These are phyloP conservation scores for Spergularia azorica DNA, from an alignment of 179 eudicot species.

Conservation along the genomic window DNA sequence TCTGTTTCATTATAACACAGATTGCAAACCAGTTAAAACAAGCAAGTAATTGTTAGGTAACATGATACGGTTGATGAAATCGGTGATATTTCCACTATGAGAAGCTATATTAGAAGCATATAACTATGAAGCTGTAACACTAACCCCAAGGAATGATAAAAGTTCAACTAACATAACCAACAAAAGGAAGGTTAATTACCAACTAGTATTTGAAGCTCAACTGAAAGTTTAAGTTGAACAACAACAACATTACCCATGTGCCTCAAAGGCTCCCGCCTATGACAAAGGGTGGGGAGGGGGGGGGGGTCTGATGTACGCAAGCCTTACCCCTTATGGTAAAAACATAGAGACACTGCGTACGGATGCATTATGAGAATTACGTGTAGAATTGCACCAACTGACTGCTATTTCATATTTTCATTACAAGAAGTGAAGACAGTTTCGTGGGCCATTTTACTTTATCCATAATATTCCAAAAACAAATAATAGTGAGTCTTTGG, in stretches of 20 bases:
- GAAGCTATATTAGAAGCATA: not conserved
- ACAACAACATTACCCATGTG: no score
- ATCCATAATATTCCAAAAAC: not conserved
- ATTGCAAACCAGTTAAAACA: constrained; percentile 5
- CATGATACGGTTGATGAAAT: not conserved
- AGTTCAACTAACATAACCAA: not conserved
- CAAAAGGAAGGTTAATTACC: no score
- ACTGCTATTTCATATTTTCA: no score
- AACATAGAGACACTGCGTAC: no score
- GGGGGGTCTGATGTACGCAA: no score
- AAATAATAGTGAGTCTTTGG: no score
- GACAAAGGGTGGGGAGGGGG: no score
- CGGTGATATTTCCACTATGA: not conserved
- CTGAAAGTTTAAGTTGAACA: not conserved
- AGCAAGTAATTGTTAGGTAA: not conserved
- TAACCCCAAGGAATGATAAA: not conserved
- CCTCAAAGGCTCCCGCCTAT: no score
- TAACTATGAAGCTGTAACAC: not conserved
- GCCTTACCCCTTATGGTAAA: no score
- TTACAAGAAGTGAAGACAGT: no score
- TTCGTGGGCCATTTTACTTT: not conserved
- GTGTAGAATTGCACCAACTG: no score
- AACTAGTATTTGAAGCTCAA: not conserved
- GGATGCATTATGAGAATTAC: no score
- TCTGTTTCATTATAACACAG: constrained; percentile 38